Evolutionary conservation across 495 filamentous ascomycete genomes (phyloP), one percentile per base, ranked within the genome.

Genomic region (Geoglossum glabrum): DNA sequence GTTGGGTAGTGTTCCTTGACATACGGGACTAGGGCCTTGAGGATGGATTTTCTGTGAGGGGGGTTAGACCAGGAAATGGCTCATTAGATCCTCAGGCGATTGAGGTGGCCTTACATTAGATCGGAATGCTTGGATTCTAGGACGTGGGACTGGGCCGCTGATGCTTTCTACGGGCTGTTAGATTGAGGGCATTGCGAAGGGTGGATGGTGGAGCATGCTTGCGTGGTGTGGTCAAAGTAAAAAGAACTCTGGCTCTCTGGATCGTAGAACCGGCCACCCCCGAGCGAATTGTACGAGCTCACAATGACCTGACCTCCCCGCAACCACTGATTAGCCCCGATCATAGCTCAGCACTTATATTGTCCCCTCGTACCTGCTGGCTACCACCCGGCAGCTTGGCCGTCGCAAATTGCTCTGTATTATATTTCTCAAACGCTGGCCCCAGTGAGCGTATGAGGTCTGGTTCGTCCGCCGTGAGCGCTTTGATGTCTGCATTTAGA

Each of bases 341-440:
- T 15, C 15, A 51, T 23, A 58, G 2, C 2, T 9, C 25, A 15
- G 27, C 19, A 57, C 56, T 10, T 3, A 9, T 17, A 57, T 30
- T 45, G n/a, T 13, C 26, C 45, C 46, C 64, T 56, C 74, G 54
- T 58, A 87, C 85, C 70, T 76, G 73, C 68, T 92, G 79, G 67
- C 81, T 88, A 57, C 84, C 77, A 11, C 87, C 87, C 5, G 92
- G 92, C 15, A 97, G 79, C 73, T 94, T 95, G 55, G 85, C 81
- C 9, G 86, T 86, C 30, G 80, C 70, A 67, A 96, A 83, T 69
- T 99, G 93, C 69, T 87, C 83, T 68, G 96, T 90, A 65, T 95
- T 97, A 78, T 99, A 96, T 69, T 83, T 85, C 71, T 90, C 77
- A 71, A 96, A 92, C 0, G 92, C 89, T 2, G 88, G 86, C 4